Base-by-base conservation (phyloP, 2,329 filamentous ascomycete species). In the Arthrinium phaeospermum region DNA sequence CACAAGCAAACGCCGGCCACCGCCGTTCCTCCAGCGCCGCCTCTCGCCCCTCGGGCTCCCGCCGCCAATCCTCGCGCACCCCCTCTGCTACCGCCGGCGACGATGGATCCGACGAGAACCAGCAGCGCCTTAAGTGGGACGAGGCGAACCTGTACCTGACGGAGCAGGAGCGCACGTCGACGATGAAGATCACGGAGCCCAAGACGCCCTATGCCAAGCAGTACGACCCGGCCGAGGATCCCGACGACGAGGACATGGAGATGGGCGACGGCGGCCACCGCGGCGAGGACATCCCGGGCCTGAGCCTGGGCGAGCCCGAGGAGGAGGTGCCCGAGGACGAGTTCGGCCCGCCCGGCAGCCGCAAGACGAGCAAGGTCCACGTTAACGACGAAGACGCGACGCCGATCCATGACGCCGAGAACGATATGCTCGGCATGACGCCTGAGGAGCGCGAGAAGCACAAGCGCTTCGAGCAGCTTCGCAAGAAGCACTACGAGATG, bases 401-500 rank as follows among this genome's bases (percentile, higher is more conserved):
- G 85, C 80, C 87, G 87, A 75, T 87, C 90, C 89, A 90, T 80
- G 85, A 91, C 77, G 88, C 89, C 71, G 88, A 91, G 64, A 88
- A 88, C 70, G 85, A 87, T 37, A 75, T 85, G 78, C 80, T 84
- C 30, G 88, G 88, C 47, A 82, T 91, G 79, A 90, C 85, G 72
- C 83, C 88, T 57, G 94, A 98, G 82, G 95, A 97, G 81, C 87
- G 87, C 74, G 94, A 96, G 85, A 98, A 98, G 87, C 96, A 99
- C 83, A 90, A 89, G 80, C 91, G 93, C 81, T 99, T 99, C 82
- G 95, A 98, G 85, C 88, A 94, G 84, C 88, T 94, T 86, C 90
- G 96, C 79, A 98, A 96, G 91, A 96, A 92, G 86, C 96, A 99
- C 83, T 99, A 99, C 83, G 96, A 99, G 87, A 99, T 99, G 96